A percentile compares a stretch with the other conserved stretches of the same genome.
Conservation (phyloP, 352 stramenopile species). For the Blastocystis sp. region DNA sequence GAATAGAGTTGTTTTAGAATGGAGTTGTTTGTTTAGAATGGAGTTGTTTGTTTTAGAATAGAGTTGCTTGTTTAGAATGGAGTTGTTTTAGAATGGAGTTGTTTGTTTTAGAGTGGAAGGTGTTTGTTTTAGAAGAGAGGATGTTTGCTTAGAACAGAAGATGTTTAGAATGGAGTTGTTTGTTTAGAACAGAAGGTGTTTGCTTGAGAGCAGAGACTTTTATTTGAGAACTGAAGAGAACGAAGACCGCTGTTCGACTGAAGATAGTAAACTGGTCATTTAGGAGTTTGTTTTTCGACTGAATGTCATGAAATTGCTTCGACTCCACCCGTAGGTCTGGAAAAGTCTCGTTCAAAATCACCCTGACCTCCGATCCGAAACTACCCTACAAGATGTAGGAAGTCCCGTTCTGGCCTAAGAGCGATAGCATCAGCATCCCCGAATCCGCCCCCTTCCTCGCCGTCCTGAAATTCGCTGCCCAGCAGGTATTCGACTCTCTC, state of each 20-base stretch:
- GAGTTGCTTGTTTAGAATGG: too few relatives aligned
- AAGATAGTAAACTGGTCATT: too few relatives aligned
- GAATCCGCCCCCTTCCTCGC: constrained; percentile 76
- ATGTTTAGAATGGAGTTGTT: too few relatives aligned
- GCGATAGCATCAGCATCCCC: constrained; percentile 70
- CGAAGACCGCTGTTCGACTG: too few relatives aligned
- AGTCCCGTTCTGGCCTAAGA: background rate
- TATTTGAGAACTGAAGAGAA: background rate
- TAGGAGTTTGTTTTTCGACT: background rate
- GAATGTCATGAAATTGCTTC: too few relatives aligned
- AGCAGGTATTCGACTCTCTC: constrained; percentile 68
- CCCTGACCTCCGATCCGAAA: constrained; percentile 78
- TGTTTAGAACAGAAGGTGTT: background rate
- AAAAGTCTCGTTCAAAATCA: constrained; percentile 80
- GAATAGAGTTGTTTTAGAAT: too few relatives aligned
- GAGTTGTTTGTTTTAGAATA: background rate
- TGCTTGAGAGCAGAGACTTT: background rate
- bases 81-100: too few relatives aligned
- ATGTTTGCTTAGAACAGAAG: too few relatives aligned
- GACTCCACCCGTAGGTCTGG: constrained; percentile 42
- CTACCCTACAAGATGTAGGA: constrained; percentile 73
- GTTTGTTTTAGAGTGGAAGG: too few relatives aligned
- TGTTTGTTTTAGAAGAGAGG: background rate
- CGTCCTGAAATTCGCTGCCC: constrained; percentile 77
- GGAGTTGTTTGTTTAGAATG: background rate